Evolutionary conservation across 1,139 yeast genomes (phyloP).

Genomic region (Candida tetrigidarum): DNA sequence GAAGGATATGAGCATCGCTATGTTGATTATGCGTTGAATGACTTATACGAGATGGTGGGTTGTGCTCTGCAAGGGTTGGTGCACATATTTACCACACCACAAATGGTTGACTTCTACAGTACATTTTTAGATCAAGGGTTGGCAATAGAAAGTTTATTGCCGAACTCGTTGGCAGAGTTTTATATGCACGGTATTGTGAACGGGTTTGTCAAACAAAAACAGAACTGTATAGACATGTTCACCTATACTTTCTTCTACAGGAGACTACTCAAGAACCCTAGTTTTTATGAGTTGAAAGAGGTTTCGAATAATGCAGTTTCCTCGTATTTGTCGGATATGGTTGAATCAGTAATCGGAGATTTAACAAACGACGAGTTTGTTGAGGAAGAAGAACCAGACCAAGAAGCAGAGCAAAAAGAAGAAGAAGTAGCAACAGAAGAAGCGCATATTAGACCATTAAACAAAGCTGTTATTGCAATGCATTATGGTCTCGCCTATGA

Average conservation of each 20-base stretch:
- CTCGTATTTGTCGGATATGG: constrained; percentile 79
- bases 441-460: constrained; percentile 52
- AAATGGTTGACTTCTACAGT: constrained; percentile 65
- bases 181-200: constrained; percentile 74
- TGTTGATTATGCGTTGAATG: constrained; percentile 69
- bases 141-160: constrained; percentile 83
- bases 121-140: constrained; percentile 75
- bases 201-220: constrained; percentile 66
- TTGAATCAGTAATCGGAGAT: constrained; percentile 74
- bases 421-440: constrained; percentile 43
- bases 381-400: constrained; percentile 50
- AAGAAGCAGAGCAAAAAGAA: constrained; percentile 48
- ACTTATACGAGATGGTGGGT: constrained; percentile 77
- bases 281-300: constrained; percentile 79
- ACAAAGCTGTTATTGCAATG: constrained; percentile 76
- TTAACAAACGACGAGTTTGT: constrained; percentile 64
- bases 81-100: constrained; percentile 58
- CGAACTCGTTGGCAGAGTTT: constrained; percentile 61
- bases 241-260: constrained; percentile 85
- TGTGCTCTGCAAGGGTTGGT: constrained; percentile 50
- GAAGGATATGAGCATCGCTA: constrained; percentile 77
- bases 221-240: constrained; percentile 90
- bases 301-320: constrained; percentile 71
- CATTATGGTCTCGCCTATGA: constrained; percentile 66
- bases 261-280: constrained; percentile 80